Percentiles rank a stretch among this genome's conserved stretches.
phyloP scores from a whole-genome alignment of 208 protist species.

The Trypanosomatidae sp. region DNA sequence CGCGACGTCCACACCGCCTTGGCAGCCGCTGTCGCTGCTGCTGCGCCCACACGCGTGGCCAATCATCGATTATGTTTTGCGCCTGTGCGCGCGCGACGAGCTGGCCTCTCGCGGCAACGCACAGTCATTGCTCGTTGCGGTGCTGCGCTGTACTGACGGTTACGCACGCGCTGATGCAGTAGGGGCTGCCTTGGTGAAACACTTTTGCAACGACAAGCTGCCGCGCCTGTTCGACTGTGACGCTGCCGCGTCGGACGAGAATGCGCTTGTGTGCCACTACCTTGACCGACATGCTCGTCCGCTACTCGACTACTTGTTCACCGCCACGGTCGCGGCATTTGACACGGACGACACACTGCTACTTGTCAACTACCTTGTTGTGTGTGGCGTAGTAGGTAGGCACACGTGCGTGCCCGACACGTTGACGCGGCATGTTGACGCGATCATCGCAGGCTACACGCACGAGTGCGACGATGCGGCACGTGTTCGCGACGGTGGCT shows the following conservation, averaged over 20 bases:
- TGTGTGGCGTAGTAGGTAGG: constrained; percentile 40
- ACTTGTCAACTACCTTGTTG: constrained; percentile 59
- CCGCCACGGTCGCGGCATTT: constrained; percentile 23
- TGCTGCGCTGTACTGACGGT: too few species aligned
- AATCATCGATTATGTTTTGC: too few species aligned
- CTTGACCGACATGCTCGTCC: constrained; percentile 20
- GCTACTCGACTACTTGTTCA: constrained; percentile 30
- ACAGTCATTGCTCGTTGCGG: too few species aligned
- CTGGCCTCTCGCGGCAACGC: too few species aligned
- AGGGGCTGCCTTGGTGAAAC: too few species aligned
- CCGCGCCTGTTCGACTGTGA: constrained; percentile 70
- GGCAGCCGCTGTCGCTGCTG: too few species aligned
- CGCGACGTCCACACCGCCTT: too few species aligned
- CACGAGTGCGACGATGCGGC: too few species aligned
- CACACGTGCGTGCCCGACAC: constrained; percentile 9
- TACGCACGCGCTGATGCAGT: too few species aligned
- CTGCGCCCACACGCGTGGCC: too few species aligned
- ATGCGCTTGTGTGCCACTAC: constrained; percentile 19
- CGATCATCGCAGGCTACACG: constrained; percentile 7
- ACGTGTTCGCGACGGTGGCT: too few species aligned
- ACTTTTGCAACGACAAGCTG: constrained; percentile 26
- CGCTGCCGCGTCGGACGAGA: constrained; percentile 16
- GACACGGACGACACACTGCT: constrained; percentile 52
- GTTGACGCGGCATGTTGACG: constrained; percentile 17
- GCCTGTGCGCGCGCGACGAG: too few species aligned